phyloP scores from a whole-genome alignment of 2,329 filamentous ascomycete species.

The Aspergillus floridensis region DNA sequence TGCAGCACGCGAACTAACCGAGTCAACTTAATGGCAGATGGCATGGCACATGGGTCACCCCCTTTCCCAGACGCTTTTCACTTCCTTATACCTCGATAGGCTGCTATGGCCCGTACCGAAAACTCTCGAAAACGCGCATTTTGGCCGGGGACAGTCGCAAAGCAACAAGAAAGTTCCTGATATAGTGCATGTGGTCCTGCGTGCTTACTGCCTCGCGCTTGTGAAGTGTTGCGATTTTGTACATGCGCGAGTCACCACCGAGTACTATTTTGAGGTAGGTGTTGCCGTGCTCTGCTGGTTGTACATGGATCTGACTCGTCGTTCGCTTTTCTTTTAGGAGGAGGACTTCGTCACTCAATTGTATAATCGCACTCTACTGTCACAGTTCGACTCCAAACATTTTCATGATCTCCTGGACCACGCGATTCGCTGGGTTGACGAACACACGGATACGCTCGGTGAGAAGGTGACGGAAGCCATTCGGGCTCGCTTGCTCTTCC shows the following conservation, averaged over 20 bases:
- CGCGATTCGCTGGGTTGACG: slow-evolving; percentile 54
- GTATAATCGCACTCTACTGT: slow-evolving; percentile 75
- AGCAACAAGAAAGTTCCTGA: slow-evolving; percentile 33
- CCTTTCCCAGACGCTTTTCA: slow-evolving; percentile 90
- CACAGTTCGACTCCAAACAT: slow-evolving; percentile 57
- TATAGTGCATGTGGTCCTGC: slow-evolving; percentile 63
- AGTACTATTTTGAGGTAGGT: slow-evolving; percentile 84
- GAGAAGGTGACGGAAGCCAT: slow-evolving; percentile 55
- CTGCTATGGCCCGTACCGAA: slow-evolving; percentile 69
- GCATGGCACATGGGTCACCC: slow-evolving; percentile 97
- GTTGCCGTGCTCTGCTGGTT: not conserved
- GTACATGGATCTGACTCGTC: not conserved
- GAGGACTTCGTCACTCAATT: slow-evolving; percentile 95
- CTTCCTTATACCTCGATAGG: slow-evolving; percentile 83
- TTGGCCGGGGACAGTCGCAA: slow-evolving; percentile 41
- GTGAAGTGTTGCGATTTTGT: slow-evolving; percentile 80
- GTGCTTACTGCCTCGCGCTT: slow-evolving; percentile 81
- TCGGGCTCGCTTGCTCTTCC: slow-evolving; percentile 62
- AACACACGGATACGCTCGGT: slow-evolving; percentile 32
- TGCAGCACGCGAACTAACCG: slow-evolving; percentile 9
- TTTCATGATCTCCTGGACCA: slow-evolving; percentile 56
- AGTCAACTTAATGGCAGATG: slow-evolving; percentile 57
- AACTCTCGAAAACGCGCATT: slow-evolving; percentile 64
- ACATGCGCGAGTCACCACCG: slow-evolving; percentile 71
- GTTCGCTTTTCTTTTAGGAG: slow-evolving; percentile 55